phyloP scores from a whole-genome alignment of 2,329 filamentous ascomycete genomes.

The Tricladium varicosporioides region DNA sequence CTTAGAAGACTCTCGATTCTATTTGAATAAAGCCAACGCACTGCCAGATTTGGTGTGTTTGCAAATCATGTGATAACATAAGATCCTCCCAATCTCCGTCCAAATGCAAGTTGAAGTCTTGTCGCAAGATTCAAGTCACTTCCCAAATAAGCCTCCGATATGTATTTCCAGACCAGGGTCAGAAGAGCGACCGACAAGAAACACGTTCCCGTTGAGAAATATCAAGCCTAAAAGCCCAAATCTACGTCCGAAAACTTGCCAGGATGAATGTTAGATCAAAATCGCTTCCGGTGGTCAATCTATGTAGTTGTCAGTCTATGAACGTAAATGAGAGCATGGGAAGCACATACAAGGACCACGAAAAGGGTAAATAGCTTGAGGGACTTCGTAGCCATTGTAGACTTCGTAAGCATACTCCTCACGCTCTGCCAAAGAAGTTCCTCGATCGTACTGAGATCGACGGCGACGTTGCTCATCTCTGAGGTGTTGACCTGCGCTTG shows the following conservation, averaged over 20 bases:
- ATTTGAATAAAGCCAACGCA: not conserved
- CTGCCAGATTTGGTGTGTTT: not conserved
- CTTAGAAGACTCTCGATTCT: not conserved
- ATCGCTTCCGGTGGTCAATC: constrained; percentile 5
- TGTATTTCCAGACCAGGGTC: constrained; percentile 4
- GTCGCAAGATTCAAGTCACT: constrained; percentile 8
- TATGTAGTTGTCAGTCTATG: not conserved
- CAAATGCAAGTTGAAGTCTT: constrained; percentile 13
- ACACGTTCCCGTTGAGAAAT: not conserved
- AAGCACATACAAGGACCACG: constrained; percentile 17
- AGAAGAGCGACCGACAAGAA: constrained; percentile 4
- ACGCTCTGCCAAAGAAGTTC: constrained; percentile 64
- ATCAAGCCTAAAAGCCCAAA: constrained; percentile 10
- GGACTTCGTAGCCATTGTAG: constrained; percentile 6
- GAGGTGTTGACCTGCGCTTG: constrained; percentile 70
- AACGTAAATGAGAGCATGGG: not conserved
- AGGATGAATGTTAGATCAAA: constrained; percentile 8
- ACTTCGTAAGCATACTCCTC: constrained; percentile 29
- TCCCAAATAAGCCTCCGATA: constrained; percentile 6
- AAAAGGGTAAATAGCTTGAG: constrained; percentile 13
- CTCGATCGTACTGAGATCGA: constrained; percentile 77
- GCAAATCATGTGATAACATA: not conserved
- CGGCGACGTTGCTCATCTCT: constrained; percentile 70
- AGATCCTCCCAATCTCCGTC: constrained; percentile 12
- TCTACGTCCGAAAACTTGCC: constrained; percentile 4